Base-by-base conservation (phyloP, 2,329 filamentous ascomycete species). In the Penicillium vulpinum region DNA sequence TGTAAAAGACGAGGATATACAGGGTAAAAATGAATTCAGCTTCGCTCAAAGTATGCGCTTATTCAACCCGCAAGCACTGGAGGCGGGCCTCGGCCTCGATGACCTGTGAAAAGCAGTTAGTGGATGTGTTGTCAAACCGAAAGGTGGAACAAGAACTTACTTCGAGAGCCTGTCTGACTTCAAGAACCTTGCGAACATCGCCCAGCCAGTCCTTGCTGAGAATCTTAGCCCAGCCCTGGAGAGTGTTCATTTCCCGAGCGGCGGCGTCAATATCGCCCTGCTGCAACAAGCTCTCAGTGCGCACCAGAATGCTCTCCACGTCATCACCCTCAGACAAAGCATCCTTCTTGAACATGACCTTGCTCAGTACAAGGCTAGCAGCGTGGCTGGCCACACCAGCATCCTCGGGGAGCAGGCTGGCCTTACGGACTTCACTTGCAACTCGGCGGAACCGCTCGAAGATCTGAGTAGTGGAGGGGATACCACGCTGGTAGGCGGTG, bases 371-470 rank as follows among this genome's bases (percentile, higher is more conserved):
- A 74, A 91, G 88, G 74, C 90, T 94, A 41, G 92, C 93, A 3
- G 93, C 92, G 74, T 99, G 94, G 69, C 90, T 94, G 21, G 94
- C 93, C 26, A 99, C 90, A 65, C 94, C 94, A 0, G 94, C 94
- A 69, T 97, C 89, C 63, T 96, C 92, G 15, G 94, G 94, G 16
- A 99, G 83, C 49, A 99, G 83, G 43, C 89, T 89, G 21, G 94
- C 94, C 81, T 99, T 99, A 73, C 94, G 87, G 39, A 99, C 94
- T 78, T 99, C 94, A 55, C 81, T 80, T 2, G 94, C 91, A 16
- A 99, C 94, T 49, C 92, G 89, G 41, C 94, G 88, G 88, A 99
- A 99, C 61, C 94, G 88, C 77, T 99, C 94, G 65, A 97, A 90
- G 33, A 99, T 85, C 75, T 95, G 90, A 22, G 92, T 83, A 0